phyloP scores from a whole-genome alignment of 1,139 yeast genomes.

The Scheffersomyces titani region DNA sequence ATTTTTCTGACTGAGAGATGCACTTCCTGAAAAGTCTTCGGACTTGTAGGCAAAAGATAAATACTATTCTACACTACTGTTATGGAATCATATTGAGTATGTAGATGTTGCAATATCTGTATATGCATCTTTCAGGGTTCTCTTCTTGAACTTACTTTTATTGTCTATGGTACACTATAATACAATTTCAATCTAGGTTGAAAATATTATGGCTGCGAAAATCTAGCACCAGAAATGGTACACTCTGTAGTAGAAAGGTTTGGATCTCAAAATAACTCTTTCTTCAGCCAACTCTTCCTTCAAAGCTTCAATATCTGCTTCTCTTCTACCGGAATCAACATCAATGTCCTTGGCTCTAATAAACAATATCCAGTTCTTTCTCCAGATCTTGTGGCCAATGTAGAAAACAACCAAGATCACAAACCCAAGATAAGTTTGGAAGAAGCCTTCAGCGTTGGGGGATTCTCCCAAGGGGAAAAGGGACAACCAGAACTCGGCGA shows the following conservation, averaged over 20 bases:
- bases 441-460: conserved; percentile 38
- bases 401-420: conserved; percentile 38
- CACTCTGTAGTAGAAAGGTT: conserved; percentile 53
- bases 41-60: not conserved
- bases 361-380: conserved; percentile 34
- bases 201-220: not conserved
- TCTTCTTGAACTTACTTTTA: not conserved
- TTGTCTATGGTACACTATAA: not conserved
- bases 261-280: conserved; percentile 49
- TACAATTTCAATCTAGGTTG: not conserved
- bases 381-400: conserved; percentile 45
- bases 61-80: not conserved
- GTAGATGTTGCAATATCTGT: not conserved
- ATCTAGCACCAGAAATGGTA: conserved; percentile 58
- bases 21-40: not conserved
- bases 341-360: conserved; percentile 57
- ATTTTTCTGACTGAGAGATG: not conserved
- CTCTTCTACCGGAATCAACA: conserved; percentile 71
- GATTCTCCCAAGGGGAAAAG: conserved; percentile 39
- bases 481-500: conserved; percentile 53
- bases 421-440: conserved; percentile 37
- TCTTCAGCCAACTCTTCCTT: conserved; percentile 69
- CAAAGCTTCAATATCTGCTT: conserved; percentile 61
- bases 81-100: too few relatives aligned
- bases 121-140: not conserved